Base-by-base conservation (phyloP, 805 yeast species). In the Hanseniaspora thailandica region DNA sequence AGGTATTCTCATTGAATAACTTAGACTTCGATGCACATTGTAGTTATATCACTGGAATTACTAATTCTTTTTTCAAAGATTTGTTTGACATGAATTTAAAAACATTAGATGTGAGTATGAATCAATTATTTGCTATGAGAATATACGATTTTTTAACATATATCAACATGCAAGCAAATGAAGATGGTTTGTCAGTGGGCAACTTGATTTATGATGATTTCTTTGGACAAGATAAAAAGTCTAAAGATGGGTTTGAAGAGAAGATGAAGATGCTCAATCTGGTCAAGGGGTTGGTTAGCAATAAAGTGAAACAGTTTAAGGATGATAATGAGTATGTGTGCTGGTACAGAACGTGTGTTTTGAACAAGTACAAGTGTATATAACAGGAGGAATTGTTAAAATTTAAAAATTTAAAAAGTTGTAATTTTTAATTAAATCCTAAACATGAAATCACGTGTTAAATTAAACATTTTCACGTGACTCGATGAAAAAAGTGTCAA, bases 291-390 rank as follows among this genome's bases (percentile, higher is more conserved):
- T 7, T n/a, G 7, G 23, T 44, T 8, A 15, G 17, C 7, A 30
- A 41, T 15, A 13, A 31, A 15, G 8, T 25, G 3, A 17, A 17
- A n/a, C 25, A 31, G 12, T 34, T 33, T 9, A 23, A n/a, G 20
- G 25, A 19, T 9, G 49, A 46, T 19, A 46, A 35, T 35, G 28
- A 19, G 17, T 50, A 50, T 28, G 54, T 41, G 19, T 19, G 38
- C 4, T 50, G 54, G 54, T 50, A 34, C 45, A 38, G 45, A 22
- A 34, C 30, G 3, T 34, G 47, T 43, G 47, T 50, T 35, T 20
- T 50, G 20, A 35, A 48, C 7, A 48, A 48, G 35, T 45, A 33
- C 31, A 33, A n/a, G 12, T 15, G 30, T 17, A 9, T 45, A 9
- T 22, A n/a, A n/a, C n/a, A n/a, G n/a, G n/a, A n/a, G n/a, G n/a